A percentile compares a stretch with the other conserved stretches of the same genome.
These are phyloP conservation scores for Pelomyxa schiedti DNA, from an alignment of 78 protist genomes.

Conservation along the genomic window DNA sequence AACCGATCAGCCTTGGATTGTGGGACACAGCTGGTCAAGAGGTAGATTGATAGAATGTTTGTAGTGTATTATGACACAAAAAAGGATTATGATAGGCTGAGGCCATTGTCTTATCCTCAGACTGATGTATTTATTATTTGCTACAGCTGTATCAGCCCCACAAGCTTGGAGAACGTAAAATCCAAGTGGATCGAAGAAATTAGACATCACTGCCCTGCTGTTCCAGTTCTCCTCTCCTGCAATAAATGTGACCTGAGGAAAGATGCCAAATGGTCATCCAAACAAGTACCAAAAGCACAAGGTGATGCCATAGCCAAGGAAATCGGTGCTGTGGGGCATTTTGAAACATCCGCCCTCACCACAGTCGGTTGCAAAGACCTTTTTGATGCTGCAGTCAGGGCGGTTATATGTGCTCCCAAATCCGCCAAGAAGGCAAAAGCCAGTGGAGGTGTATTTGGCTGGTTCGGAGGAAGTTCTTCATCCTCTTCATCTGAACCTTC, in stretches of 20 bases:
- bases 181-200: slow-evolving; percentile 8
- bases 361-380: slow-evolving; percentile 71
- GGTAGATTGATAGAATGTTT: slow-evolving; percentile 40
- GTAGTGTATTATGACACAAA: no score
- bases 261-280: background rate
- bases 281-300: slow-evolving; percentile 16
- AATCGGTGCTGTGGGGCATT: slow-evolving; percentile 64
- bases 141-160: slow-evolving; percentile 28
- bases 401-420: background rate
- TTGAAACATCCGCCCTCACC: slow-evolving; percentile 89
- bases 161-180: slow-evolving; percentile 54
- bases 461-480: no score
- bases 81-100: background rate
- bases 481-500: no score
- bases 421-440: background rate
- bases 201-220: slow-evolving; percentile 23
- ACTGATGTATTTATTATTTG: slow-evolving; percentile 20
- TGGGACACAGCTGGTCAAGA: slow-evolving; percentile 47
- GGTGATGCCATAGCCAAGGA: slow-evolving; percentile 34
- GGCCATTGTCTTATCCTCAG: slow-evolving; percentile 46
- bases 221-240: slow-evolving; percentile 71
- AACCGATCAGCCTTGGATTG: slow-evolving; percentile 10
- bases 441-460: background rate
- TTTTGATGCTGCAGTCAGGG: slow-evolving; percentile 85
- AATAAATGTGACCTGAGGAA: slow-evolving; percentile 55